Percentiles rank a stretch among this genome's conserved stretches.
Evolutionary conservation across 2,329 filamentous ascomycete species (phyloP).

Genomic region (Talaromyces funiculosus): DNA sequence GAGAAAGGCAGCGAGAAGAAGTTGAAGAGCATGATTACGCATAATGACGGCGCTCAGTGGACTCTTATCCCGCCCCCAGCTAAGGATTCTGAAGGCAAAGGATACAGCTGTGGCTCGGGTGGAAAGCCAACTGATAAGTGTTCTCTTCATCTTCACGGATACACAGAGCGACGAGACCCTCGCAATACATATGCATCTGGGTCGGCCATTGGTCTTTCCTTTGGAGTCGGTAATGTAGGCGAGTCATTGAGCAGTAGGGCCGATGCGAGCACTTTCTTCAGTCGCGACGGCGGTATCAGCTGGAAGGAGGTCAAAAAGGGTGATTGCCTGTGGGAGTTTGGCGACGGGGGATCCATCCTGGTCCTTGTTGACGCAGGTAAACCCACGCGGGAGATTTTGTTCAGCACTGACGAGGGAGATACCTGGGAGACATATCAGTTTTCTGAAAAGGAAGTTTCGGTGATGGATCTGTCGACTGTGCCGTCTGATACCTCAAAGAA

Average conservation of each 20-base stretch:
- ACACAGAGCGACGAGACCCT: constrained; percentile 80
- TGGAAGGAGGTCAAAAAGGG: constrained; percentile 87
- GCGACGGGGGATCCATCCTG: constrained; percentile 88
- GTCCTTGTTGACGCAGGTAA: constrained; percentile 72
- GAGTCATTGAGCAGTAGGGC: constrained; percentile 38
- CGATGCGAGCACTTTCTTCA: constrained; percentile 84
- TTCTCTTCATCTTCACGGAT: constrained; percentile 87
- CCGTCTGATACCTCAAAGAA: constrained; percentile 84
- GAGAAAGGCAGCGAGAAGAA: constrained; percentile 64
- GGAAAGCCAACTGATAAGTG: constrained; percentile 59
- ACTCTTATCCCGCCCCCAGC: constrained; percentile 65
- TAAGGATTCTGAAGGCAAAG: constrained; percentile 64
- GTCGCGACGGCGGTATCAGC: constrained; percentile 78
- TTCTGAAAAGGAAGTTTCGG: constrained; percentile 61
- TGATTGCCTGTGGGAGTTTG: constrained; percentile 86
- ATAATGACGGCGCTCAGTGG: constrained; percentile 94
- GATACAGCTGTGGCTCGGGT: constrained; percentile 60
- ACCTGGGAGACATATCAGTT: constrained; percentile 76
- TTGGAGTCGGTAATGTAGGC: constrained; percentile 89
- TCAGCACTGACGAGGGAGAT: constrained; percentile 73
- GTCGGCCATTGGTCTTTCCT: constrained; percentile 83
- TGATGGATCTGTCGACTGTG: constrained; percentile 79
- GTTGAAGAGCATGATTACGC: constrained; percentile 85
- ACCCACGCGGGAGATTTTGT: constrained; percentile 64
- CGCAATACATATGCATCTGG: constrained; percentile 81